phyloP scores from a whole-genome alignment of 176 grass and related monocot genomes.

The Cenchrus fungigraminus region DNA sequence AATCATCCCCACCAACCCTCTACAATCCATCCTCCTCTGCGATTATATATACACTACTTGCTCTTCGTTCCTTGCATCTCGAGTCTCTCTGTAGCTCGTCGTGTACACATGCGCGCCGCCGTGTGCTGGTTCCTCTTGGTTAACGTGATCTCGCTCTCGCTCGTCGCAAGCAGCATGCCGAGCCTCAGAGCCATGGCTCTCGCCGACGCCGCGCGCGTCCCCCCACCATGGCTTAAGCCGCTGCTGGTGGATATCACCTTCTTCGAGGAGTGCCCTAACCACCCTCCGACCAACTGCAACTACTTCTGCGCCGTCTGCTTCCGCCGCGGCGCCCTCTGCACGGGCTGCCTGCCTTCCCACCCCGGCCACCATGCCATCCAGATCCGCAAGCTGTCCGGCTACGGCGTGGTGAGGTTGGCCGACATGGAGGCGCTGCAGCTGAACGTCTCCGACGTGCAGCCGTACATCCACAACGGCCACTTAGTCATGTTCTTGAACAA shows the following conservation, averaged over 20 bases:
- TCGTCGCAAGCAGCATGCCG: background rate
- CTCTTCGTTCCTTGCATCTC: no score
- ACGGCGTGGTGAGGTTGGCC: conserved; percentile 7
- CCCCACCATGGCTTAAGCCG: no score
- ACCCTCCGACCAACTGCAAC: background rate
- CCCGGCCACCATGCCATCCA: conserved; percentile 10
- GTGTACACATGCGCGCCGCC: no score
- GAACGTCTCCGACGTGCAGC: conserved; percentile 1
- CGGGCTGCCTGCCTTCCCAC: background rate
- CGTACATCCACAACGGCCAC: conserved; percentile 29
- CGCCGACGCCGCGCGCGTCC: background rate
- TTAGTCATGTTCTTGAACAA: conserved; percentile 31
- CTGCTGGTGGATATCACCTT: no score
- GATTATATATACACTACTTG: no score
- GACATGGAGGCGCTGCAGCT: background rate
- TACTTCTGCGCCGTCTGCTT: no score
- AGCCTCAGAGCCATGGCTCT: no score
- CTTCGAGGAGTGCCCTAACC: background rate
- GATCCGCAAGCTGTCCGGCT: conserved; percentile 30
- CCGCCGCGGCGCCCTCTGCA: background rate
- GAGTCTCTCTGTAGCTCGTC: no score
- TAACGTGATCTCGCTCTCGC: no score
- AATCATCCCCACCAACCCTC: no score
- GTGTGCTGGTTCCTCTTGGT: no score
- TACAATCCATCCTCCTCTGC: no score